Base-by-base conservation (phyloP, 2,329 filamentous ascomycete genomes). In the Escovopsis sp. region DNA sequence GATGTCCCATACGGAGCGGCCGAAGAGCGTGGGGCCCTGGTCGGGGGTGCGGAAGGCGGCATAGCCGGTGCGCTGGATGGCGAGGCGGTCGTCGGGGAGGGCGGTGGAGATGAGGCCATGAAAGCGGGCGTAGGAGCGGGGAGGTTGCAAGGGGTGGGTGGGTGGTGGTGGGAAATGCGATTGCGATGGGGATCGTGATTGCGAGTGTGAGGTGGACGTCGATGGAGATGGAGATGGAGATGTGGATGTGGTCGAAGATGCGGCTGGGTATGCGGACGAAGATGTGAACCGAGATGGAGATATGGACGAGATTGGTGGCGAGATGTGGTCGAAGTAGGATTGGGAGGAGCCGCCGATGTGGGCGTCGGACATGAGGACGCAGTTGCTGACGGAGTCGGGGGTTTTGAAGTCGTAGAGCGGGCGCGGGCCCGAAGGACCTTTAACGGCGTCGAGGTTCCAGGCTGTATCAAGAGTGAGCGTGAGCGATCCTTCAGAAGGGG, bases 31-130 rank as follows among this genome's bases (percentile, higher is more conserved):
- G 8, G 74, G 61, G 4, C 69, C 70, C 33, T 77, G 72, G 50
- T 94, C 85, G 33, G 72, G 66, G 15, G 92, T 96, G 39, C 88
- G 71, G 66, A 85, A 98, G 3, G 80, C 90, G 1, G 90, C 87
- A 55, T 88, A 98, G 31, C 90, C 90, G 40, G 76, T 79, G 31
- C 84, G 68, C 48, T 86, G 70, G 30, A 93, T 66, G 27, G 81
- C 68, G n/a, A 79, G 80, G 28, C 69, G 67, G 56, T 88, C 70
- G 10, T 64, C 59, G 0, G 90, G 90, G 1, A 98, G 71, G 38
- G 83, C 74, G 11, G 79, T 92, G 2, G 85, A 94, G 52, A 98
- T 96, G 38, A 56, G 73, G 43, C 90, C 90, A 59, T 87, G 76
- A 62, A 96, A 98, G 41, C 79, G 72, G 14, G 77, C 76, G 58